phyloP scores from a whole-genome alignment of 106 monocot genomes.

The Alisma plantagoaquatica region DNA sequence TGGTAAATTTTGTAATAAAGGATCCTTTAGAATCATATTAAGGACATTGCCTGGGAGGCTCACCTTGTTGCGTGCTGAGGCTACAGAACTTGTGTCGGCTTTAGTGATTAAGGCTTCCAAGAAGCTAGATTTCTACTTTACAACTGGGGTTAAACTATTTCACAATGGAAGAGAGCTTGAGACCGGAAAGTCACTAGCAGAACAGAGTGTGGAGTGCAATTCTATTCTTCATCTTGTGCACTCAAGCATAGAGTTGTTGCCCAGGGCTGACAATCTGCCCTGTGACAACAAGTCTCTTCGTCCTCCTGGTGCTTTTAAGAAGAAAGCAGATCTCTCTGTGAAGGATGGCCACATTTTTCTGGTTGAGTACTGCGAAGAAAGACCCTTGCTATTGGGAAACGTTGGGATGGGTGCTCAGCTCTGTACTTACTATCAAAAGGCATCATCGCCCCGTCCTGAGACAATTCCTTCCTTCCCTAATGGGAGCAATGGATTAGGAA shows the following conservation, averaged over 20 bases:
- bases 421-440: conserved; percentile 88
- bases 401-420: conserved; percentile 91
- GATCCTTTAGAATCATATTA: conserved; percentile 59
- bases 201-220: conserved; percentile 62
- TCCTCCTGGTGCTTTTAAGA: conserved; percentile 89
- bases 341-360: conserved; percentile 94
- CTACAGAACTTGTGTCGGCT: conserved; percentile 51
- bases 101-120: conserved; percentile 69
- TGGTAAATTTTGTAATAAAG: conserved; percentile 28
- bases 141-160: conserved; percentile 63
- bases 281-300: conserved; percentile 82
- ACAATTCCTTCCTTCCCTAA: conserved; percentile 51
- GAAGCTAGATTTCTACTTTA: conserved; percentile 67
- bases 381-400: conserved; percentile 79
- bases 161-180: conserved; percentile 76
- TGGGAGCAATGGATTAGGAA: conserved; percentile 48
- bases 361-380: conserved; percentile 99
- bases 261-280: conserved; percentile 77
- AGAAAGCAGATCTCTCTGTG: conserved; percentile 93
- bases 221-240: conserved; percentile 85
- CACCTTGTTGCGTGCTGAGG: conserved; percentile 51
- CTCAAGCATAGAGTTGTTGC: conserved; percentile 74
- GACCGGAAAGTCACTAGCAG: conserved; percentile 52
- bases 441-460: conserved; percentile 43
- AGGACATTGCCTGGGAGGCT: conserved; percentile 64